Conservation (phyloP, 225 moss, liverwort and hornwort genomes). For the Takakia lepidozioides region DNA sequence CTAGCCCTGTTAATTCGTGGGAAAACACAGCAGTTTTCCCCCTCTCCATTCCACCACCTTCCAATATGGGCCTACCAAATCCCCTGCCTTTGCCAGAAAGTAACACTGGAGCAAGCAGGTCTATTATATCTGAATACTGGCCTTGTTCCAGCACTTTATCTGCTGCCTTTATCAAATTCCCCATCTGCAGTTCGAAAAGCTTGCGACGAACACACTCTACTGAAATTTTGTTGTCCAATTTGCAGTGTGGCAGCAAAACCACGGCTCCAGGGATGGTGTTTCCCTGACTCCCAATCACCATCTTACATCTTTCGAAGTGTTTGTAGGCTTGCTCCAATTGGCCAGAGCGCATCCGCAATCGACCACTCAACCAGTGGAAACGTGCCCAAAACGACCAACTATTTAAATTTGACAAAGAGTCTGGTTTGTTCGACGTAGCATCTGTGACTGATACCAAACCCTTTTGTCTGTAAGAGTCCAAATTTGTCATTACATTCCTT, state of each 20-base stretch:
- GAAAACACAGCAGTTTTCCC: conserved; percentile 57
- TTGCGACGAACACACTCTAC: conserved; percentile 62
- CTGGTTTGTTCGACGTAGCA: conserved; percentile 25
- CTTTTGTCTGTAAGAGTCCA: too few relatives aligned
- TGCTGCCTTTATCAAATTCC: conserved; percentile 74
- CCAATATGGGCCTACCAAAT: conserved; percentile 27
- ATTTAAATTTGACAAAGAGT: too few relatives aligned
- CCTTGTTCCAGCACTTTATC: conserved; percentile 54
- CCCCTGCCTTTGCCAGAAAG: conserved; percentile 42
- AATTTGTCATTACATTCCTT: too few relatives aligned
- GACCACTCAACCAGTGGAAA: conserved; percentile 90
- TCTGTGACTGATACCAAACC: too few relatives aligned
- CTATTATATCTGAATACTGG: conserved; percentile 61
- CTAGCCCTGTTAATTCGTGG: conserved; percentile 75
- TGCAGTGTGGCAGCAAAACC: conserved; percentile 70
- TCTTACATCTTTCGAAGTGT: conserved; percentile 69
- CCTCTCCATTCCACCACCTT: conserved; percentile 55
- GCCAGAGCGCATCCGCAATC: conserved; percentile 65
- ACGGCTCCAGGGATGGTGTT: conserved; percentile 27
- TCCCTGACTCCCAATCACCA: conserved; percentile 58
- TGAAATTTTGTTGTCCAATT: conserved; percentile 66
- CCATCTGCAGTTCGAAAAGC: conserved; percentile 76
- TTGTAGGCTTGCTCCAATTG: conserved; percentile 75
- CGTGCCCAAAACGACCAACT: conserved; percentile 83
- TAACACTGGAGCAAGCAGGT: conserved; percentile 68